Evolutionary conservation across 1,284 basidiomycete genomes (phyloP), one percentile per base, ranked within the genome.

Genomic region (Ceratobasidium sp.): DNA sequence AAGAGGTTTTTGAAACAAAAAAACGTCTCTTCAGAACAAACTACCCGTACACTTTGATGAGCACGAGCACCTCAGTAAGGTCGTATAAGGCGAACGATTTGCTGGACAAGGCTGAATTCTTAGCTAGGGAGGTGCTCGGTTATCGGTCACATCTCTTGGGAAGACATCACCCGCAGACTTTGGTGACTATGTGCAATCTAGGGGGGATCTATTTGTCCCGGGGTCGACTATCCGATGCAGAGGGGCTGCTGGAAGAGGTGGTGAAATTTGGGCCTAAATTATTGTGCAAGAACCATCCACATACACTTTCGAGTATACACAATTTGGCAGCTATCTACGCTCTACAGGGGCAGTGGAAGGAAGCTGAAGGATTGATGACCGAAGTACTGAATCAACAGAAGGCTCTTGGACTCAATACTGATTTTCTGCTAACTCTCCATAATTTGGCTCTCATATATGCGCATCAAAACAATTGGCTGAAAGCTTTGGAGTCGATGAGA

Each of bases 181-280:
- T 67, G 12, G 7, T 52, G 9, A 52, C n/a, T 3, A 67, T 50
- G 65, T 7, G 23, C n/a, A 28, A 44, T 52, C 42, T 67, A 9
- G 65, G 40, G 9, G 46, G 7, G 26, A 67, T 52, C 12, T 67
- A 67, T 26, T 6, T 33, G 5, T 3, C 5, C 15, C 65, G 50
- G 28, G 65, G 42, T 7, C 17, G 28, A 20, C 65, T 67, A 13
- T n/a, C 20, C 17, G 65, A 67, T 33, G 65, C 65, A 52, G 65
- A 67, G 44, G 9, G 7, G 20, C 3, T 67, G 7, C 26, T 26
- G 48, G 13, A 26, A 17, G 42, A 67, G 28, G 42, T 44, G 4
- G 23, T 67, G 20, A n/a, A 40, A 10, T 5, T n/a, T 17, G 3
- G 28, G 20, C 5, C 44, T 33, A 20, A 52, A 28, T 6, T 52